Conservation (phyloP, 257 asterid genomes). For the Asclepias syriaca region DNA sequence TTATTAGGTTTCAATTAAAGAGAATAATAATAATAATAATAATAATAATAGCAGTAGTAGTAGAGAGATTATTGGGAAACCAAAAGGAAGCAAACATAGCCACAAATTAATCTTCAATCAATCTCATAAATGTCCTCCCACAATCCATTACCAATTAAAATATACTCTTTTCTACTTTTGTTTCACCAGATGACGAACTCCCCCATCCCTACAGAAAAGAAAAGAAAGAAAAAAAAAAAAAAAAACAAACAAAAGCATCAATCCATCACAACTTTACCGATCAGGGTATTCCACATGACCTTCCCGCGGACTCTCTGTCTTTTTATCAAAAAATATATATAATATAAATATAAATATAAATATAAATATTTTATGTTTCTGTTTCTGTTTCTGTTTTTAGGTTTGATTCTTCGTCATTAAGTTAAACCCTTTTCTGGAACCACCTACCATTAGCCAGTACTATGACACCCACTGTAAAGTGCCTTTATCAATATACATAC, state of each 20-base stretch:
- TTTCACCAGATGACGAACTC: not conserved
- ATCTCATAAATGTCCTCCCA: not conserved
- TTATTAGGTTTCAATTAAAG: not conserved
- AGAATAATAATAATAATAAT: too few species aligned
- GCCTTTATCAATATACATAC: not conserved
- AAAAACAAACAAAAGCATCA: too few species aligned
- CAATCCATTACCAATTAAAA: not conserved
- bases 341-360: not conserved
- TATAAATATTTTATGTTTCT: slow-evolving; percentile 16
- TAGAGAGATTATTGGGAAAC: not conserved
- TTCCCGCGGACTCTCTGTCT: slow-evolving; percentile 11
- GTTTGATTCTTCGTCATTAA: slow-evolving; percentile 61
- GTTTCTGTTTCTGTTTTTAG: slow-evolving; percentile 18
- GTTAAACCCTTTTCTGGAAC: slow-evolving; percentile 32
- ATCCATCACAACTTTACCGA: slow-evolving; percentile 10
- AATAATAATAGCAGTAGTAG: too few species aligned
- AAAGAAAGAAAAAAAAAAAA: not conserved
- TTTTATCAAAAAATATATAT: not conserved
- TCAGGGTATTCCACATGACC: slow-evolving; percentile 31
- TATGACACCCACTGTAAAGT: not conserved
- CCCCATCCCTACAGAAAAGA: not conserved
- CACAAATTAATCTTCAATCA: not conserved
- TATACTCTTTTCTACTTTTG: not conserved
- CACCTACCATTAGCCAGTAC: slow-evolving; percentile 33
- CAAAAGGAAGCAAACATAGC: not conserved